phyloP scores from a whole-genome alignment of 2,329 filamentous ascomycete genomes.

The Fusarium nelsonii region DNA sequence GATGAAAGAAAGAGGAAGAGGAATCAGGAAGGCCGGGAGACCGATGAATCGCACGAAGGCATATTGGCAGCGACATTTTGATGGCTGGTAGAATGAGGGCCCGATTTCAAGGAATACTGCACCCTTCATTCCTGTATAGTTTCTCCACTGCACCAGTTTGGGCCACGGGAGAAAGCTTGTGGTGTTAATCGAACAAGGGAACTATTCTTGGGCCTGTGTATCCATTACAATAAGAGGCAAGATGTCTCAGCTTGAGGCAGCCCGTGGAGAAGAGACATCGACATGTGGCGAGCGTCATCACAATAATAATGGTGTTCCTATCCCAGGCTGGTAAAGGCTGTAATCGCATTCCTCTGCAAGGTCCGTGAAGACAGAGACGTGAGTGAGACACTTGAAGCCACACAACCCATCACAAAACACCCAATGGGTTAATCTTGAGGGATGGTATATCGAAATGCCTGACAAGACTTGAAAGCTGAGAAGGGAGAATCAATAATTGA shows the following conservation, averaged over 20 bases:
- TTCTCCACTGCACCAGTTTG: conserved; percentile 44
- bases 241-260: conserved; percentile 48
- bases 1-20: conserved; percentile 27
- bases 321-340: conserved; percentile 34
- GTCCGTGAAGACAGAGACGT: conserved; percentile 23
- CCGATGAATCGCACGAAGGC: conserved; percentile 31
- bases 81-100: conserved; percentile 49
- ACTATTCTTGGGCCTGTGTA: conserved; percentile 20
- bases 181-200: conserved; percentile 21
- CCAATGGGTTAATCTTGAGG: conserved; percentile 8
- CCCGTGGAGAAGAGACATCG: conserved; percentile 11
- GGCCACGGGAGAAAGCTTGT: conserved; percentile 31
- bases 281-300: conserved; percentile 35
- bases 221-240: conserved; percentile 51
- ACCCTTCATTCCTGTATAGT: conserved; percentile 56
- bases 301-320: conserved; percentile 17
- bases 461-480: conserved; percentile 7
- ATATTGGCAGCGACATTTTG: conserved; percentile 43
- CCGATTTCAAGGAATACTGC: conserved; percentile 44
- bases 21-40: conserved; percentile 28
- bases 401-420: conserved; percentile 5
- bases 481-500: conserved; percentile 26
- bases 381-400: conserved; percentile 45
- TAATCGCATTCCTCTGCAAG: conserved; percentile 47
- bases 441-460: conserved; percentile 14